Base-by-base conservation (phyloP, 257 asterid genomes). In the Jacaranda mimosifolia region DNA sequence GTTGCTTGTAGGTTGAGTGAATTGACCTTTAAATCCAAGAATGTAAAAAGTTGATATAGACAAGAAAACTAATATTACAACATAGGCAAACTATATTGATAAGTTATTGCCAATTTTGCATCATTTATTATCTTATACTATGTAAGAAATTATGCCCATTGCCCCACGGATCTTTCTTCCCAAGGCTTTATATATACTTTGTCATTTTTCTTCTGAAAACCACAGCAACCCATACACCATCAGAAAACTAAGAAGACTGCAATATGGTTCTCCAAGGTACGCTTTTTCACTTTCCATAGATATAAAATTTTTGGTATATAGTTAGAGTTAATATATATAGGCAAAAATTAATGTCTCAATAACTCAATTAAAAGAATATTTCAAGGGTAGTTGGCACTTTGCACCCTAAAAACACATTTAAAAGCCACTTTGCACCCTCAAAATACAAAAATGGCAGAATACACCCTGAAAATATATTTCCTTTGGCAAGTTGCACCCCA, bases 11-110 rank as follows among this genome's bases (percentile, higher is more conserved):
- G 65, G 72, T 74, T 55, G 60, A 80, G 65, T 8, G 69, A 70
- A 70, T 45, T 59, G 75, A 45, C 79, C 74, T 78, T 71, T 48
- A 32, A 63, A 67, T 74, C 84, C 80, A 75, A 81, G 57, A 75
- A 65, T 74, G 56, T 48, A 11, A 57, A 55, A 70, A 64, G 26
- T 68, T 52, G 84, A 72, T 15, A 78, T 46, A 75, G 75, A 59
- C 75, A 75, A 70, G 56, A 32, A 59, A 74, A 62, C 79, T 43
- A 14, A 77, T 63, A 40, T 69, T 51, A 38, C 55, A 49, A 21
- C 15, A 15, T 48, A 45, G 46, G 52, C 52, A 48, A 36, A 42
- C 9, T 49, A 73, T 51, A 39, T 26, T 26, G 73, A 65, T 73
- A 63, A 17, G 15, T 51, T 66, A 13, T n/a, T 77, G 72, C 76